phyloP scores from a whole-genome alignment of 208 protist genomes.

The Acanthamoeba sp. region DNA sequence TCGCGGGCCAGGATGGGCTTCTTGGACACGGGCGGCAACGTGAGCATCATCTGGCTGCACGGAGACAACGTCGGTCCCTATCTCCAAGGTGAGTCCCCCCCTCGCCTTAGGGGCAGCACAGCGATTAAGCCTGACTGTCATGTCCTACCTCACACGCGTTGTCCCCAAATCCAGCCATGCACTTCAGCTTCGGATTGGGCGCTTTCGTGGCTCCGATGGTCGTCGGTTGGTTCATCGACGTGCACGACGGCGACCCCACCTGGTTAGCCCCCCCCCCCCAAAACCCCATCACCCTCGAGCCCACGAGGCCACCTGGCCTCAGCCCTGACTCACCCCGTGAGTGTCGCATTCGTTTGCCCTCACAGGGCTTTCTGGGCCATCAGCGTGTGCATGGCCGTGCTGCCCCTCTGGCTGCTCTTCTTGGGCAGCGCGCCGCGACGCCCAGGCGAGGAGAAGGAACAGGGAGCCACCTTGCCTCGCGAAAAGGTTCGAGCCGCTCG shows the following conservation, averaged over 20 bases:
- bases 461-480: background rate
- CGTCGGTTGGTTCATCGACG: slow-evolving; percentile 52
- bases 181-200: slow-evolving; percentile 74
- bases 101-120: background rate
- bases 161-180: slow-evolving; percentile 55
- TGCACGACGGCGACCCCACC: slow-evolving; percentile 57
- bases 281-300: no score
- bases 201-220: slow-evolving; percentile 56
- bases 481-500: background rate
- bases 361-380: slow-evolving; percentile 65
- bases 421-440: slow-evolving; percentile 8
- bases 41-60: slow-evolving; percentile 74
- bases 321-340: background rate
- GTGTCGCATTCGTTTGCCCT: no score
- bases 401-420: slow-evolving; percentile 54
- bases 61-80: slow-evolving; percentile 70
- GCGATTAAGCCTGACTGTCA: background rate
- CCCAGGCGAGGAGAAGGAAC: background rate
- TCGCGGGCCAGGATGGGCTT: background rate
- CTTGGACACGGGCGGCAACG: slow-evolving; percentile 69
- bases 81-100: slow-evolving; percentile 13
- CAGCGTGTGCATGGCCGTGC: background rate
- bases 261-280: no score
- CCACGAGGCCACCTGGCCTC: background rate
- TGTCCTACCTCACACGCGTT: background rate